Evolutionary conservation across 2,329 filamentous ascomycete genomes (phyloP), one percentile per base, ranked within the genome.

Genomic region (Penicillium rolfsii): DNA sequence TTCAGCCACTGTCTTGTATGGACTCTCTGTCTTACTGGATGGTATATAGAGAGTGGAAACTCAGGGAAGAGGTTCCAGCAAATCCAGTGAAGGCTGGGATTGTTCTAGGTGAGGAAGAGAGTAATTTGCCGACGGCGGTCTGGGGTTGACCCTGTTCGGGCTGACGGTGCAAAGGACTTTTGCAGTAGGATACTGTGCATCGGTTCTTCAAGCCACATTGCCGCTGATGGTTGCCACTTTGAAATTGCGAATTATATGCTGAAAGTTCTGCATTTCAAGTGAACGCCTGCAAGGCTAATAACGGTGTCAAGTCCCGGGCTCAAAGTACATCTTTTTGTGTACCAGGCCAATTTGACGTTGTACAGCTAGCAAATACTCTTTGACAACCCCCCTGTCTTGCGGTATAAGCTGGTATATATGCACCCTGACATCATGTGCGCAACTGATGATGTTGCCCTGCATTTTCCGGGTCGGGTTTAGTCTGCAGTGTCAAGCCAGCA

Each of bases 381-480:
- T 49, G n/a, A 22, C n/a, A 46, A 46, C 24, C 33, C 33, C 33
- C 16, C 19, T 22, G 9, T 36, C 30, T 30, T 22, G 41, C 33
- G 52, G 56, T 45, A 48, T 36, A 49, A 46, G 24, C 26, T 35
- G 38, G 45, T 26, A 9, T 19, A 36, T 43, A 64, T 68, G 66
- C 66, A 65, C 35, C 35, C 40, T 68, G 67, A 70, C 61, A 65
- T 69, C 64, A 70, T 68, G 55, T 30, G 14, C 12, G 22, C 26
- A 35, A 52, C 40, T n/a, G 53, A 57, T 60, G 60, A 60, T 62
- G 38, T 57, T 52, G 56, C n/a, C 36, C 24, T 60, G 62, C 60
- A 63, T 59, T 28, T 35, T 35, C n/a, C 28, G 28, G 26, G 46
- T 14, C 28, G 16, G 45, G 14, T 12, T 16, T 46, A 43, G 40